Percentiles rank a stretch among this genome's conserved stretches.
Conservation (phyloP, 257 asterid species). For the Solanum virginianum region DNA sequence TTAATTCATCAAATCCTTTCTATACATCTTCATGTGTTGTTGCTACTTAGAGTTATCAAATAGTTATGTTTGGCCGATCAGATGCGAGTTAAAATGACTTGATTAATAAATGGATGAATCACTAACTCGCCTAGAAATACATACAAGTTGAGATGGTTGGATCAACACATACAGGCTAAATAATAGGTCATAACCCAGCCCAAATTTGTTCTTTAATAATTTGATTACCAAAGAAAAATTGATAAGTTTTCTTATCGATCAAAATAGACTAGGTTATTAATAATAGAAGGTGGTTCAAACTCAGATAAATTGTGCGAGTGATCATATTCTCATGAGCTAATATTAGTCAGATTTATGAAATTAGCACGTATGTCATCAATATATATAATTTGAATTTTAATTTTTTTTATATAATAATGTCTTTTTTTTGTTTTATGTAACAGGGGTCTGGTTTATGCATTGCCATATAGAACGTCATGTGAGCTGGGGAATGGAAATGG, state of each 20-base stretch:
- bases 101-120: too few species aligned
- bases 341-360: background rate
- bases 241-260: background rate
- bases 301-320: background rate
- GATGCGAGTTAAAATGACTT: background rate
- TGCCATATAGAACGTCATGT: constrained; percentile 24
- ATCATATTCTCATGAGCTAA: background rate
- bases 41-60: too few species aligned
- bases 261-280: background rate
- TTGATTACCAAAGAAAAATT: background rate
- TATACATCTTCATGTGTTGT: background rate
- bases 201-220: background rate
- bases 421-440: background rate
- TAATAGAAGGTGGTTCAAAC: too few species aligned
- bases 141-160: background rate
- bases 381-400: background rate
- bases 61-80: background rate
- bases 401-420: background rate
- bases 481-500: constrained; percentile 29
- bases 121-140: background rate
- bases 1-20: background rate
- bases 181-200: background rate
- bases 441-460: constrained; percentile 26
- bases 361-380: background rate
- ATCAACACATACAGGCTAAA: background rate